A percentile compares a stretch with the other conserved stretches of the same genome.
These are phyloP conservation scores for Lentinula detonsa DNA, from an alignment of 768 basidiomycete genomes.

Conservation along the genomic window DNA sequence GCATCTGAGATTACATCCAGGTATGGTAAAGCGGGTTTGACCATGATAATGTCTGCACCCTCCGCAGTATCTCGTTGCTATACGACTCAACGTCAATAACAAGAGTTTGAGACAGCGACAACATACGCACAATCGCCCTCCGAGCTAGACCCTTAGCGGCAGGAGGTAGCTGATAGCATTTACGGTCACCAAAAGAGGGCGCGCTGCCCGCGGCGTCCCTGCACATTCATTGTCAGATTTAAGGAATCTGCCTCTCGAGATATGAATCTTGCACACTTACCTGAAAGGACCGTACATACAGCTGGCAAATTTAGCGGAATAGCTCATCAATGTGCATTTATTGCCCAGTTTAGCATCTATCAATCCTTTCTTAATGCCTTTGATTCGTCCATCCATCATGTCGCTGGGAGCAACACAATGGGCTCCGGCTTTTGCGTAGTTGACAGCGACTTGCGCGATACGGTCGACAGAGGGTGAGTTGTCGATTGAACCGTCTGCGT, in stretches of 20 bases:
- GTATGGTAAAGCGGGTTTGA: slow-evolving; percentile 94
- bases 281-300: slow-evolving; percentile 94
- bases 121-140: slow-evolving; percentile 75
- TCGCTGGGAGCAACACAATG: slow-evolving; percentile 98
- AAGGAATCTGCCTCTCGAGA: not conserved
- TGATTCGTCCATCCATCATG: slow-evolving; percentile 98
- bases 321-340: slow-evolving; percentile 90
- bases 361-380: slow-evolving; percentile 79
- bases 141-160: slow-evolving; percentile 83
- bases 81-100: slow-evolving; percentile 2
- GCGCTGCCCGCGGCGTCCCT: slow-evolving; percentile 98
- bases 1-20: slow-evolving; percentile 95
- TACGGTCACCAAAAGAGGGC: slow-evolving; percentile 90
- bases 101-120: not conserved
- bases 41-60: slow-evolving; percentile 99
- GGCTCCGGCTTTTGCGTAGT: slow-evolving; percentile 92
- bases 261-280: slow-evolving; percentile 30
- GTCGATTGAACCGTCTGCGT: slow-evolving; percentile 72
- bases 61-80: slow-evolving; percentile 85
- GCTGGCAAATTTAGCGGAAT: slow-evolving; percentile 97
- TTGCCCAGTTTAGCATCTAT: slow-evolving; percentile 85
- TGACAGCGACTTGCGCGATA: slow-evolving; percentile 87
- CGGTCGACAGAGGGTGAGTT: slow-evolving; percentile 75
- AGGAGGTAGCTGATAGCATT: slow-evolving; percentile 97
- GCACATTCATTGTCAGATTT: not conserved